phyloP scores from a whole-genome alignment of 371 early-diverging fungal genomes.

The Zancudomyces culisetae region DNA sequence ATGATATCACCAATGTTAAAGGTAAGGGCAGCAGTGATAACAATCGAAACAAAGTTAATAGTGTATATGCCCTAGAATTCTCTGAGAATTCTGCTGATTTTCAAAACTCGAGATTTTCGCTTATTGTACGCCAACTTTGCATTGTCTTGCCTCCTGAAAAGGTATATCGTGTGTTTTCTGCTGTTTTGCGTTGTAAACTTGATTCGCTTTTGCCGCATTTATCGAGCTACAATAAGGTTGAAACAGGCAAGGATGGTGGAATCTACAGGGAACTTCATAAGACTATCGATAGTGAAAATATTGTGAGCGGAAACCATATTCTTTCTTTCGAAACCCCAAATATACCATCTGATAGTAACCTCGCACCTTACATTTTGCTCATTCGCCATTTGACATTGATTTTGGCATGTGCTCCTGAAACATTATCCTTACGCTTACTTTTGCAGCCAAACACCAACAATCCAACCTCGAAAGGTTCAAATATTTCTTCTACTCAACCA shows the following conservation, averaged over 20 bases:
- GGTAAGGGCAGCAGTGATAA: neutral
- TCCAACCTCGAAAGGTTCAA: no score
- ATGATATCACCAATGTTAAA: neutral
- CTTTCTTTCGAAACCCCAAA: no score
- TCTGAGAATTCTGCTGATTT: conserved; percentile 71
- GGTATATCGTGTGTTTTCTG: conserved; percentile 63
- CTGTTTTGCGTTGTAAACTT: neutral
- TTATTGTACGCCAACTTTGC: conserved; percentile 80
- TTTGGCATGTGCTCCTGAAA: conserved; percentile 73
- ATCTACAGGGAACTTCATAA: neutral
- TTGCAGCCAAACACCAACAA: no score
- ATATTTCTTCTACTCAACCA: no score
- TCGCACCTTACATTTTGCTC: conserved; percentile 75
- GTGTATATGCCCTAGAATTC: conserved; percentile 54
- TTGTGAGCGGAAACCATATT: neutral
- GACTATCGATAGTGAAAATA: neutral
- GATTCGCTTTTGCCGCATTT: neutral
- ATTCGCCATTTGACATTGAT: conserved; percentile 83
- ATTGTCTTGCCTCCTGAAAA: conserved; percentile 62
- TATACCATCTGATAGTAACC: neutral
- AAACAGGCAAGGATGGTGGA: neutral
- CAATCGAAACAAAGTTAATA: conserved; percentile 30
- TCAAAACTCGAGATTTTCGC: conserved; percentile 54
- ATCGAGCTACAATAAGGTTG: neutral
- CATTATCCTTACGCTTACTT: no score